phyloP scores from a whole-genome alignment of 1,139 yeast genomes.

The Suhomyces anneliseae region DNA sequence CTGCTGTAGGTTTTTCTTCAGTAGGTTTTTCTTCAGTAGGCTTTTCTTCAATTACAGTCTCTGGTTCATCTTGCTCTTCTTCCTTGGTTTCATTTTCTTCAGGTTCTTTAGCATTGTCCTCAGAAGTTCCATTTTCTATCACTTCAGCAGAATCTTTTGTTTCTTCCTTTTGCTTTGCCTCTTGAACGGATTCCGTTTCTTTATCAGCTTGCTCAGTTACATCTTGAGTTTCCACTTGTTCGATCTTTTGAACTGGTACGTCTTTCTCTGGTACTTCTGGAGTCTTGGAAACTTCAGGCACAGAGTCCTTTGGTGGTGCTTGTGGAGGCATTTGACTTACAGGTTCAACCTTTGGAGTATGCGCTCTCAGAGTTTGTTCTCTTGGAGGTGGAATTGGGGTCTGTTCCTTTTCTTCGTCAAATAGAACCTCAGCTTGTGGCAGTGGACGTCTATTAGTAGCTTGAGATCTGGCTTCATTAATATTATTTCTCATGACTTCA shows the following conservation, averaged over 20 bases:
- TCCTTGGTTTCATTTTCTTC: not conserved
- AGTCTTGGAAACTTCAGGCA: not conserved
- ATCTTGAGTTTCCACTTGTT: not conserved
- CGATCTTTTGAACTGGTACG: too few species aligned
- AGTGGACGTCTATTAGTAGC: not conserved
- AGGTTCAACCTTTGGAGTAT: too few species aligned
- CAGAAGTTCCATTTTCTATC: not conserved
- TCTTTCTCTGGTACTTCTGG: not conserved
- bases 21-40: not conserved
- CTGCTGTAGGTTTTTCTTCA: not conserved
- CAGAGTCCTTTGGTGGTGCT: not conserved
- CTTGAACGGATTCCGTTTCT: not conserved
- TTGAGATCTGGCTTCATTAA: conserved; percentile 22
- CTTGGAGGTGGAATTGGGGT: not conserved
- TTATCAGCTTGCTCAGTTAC: not conserved
- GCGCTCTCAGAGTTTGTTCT: too few species aligned
- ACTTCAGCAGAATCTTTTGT: not conserved
- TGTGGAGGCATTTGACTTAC: not conserved
- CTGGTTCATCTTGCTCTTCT: not conserved
- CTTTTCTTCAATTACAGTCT: not conserved
- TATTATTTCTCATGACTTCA: conserved; percentile 43
- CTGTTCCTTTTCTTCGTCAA: not conserved
- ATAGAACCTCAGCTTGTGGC: not conserved
- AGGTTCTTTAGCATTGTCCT: too few species aligned
- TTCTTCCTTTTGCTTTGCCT: not conserved